Evolutionary conservation across 179 eudicot genomes (phyloP).

Genomic region (Beta corolliflora): DNA sequence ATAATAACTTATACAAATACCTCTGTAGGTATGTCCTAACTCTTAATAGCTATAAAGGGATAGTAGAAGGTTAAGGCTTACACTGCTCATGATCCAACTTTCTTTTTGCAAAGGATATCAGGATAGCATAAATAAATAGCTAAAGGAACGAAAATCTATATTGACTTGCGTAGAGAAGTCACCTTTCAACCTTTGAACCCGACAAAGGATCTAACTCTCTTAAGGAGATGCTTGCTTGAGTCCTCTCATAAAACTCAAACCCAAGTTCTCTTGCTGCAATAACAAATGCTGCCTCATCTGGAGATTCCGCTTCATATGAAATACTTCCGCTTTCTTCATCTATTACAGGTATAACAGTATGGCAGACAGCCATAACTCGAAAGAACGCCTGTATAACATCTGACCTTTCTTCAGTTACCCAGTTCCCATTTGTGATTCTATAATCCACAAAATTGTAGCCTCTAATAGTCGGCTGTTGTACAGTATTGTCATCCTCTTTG

Average conservation of each 20-base stretch:
- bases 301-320: slow-evolving; percentile 81
- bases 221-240: slow-evolving; percentile 57
- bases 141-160: neutral
- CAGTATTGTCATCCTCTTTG: slow-evolving; percentile 17
- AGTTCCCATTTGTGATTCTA: slow-evolving; percentile 55
- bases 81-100: neutral
- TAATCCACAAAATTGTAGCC: slow-evolving; percentile 74
- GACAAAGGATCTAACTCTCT: slow-evolving; percentile 54
- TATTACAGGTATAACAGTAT: slow-evolving; percentile 66
- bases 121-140: neutral
- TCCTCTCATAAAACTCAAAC: slow-evolving; percentile 65
- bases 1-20: neutral
- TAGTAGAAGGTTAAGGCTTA: neutral
- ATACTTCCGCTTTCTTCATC: slow-evolving; percentile 53
- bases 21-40: neutral
- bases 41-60: neutral
- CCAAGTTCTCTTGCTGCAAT: slow-evolving; percentile 77
- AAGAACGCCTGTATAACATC: slow-evolving; percentile 63
- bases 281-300: slow-evolving; percentile 86
- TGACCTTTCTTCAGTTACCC: slow-evolving; percentile 56
- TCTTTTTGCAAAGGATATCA: neutral
- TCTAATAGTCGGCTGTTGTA: slow-evolving; percentile 35
- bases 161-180: neutral
- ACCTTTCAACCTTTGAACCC: slow-evolving; percentile 58
- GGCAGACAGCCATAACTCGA: slow-evolving; percentile 73